These are phyloP conservation scores for Pelargonium hybrid DNA, from an alignment of 441 rosid species.

Conservation along the genomic window DNA sequence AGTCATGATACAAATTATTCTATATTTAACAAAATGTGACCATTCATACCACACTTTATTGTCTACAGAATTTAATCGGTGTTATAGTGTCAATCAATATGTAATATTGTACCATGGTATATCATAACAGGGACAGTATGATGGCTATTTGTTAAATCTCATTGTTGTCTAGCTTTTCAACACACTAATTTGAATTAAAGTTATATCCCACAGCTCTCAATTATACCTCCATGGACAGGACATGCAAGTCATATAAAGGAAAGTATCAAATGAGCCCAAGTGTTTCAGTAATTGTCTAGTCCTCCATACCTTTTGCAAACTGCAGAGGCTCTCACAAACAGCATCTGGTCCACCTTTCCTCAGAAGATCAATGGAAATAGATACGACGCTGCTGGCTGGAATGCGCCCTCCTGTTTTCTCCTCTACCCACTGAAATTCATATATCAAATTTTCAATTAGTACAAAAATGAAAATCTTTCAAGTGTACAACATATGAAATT, in stretches of 20 bases:
- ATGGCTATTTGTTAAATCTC: not conserved
- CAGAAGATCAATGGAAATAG: constrained; percentile 70
- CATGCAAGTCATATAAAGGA: not conserved
- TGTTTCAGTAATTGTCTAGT: not conserved
- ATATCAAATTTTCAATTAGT: constrained; percentile 2
- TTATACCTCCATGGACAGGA: not conserved
- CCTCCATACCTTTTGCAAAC: constrained; percentile 55
- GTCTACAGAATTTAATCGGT: not conserved
- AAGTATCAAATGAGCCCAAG: not conserved
- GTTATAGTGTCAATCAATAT: not conserved
- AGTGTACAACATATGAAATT: not conserved
- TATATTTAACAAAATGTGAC: not conserved
- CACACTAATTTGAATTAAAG: not conserved
- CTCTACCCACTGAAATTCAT: constrained; percentile 71
- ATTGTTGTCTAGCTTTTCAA: not conserved
- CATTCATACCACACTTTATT: not conserved
- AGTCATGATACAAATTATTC: not conserved
- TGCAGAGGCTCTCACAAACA: constrained; percentile 68
- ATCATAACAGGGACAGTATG: not conserved
- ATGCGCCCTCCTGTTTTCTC: constrained; percentile 71
- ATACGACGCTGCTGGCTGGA: constrained; percentile 54
- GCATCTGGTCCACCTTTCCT: constrained; percentile 91
- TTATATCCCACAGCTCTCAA: not conserved
- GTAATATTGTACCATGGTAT: not conserved
- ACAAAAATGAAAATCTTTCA: not conserved